A percentile compares a stretch with the other conserved stretches of the same genome.
These are phyloP conservation scores for Zostera marina DNA, from an alignment of 116 monocot species.

Conservation along the genomic window DNA sequence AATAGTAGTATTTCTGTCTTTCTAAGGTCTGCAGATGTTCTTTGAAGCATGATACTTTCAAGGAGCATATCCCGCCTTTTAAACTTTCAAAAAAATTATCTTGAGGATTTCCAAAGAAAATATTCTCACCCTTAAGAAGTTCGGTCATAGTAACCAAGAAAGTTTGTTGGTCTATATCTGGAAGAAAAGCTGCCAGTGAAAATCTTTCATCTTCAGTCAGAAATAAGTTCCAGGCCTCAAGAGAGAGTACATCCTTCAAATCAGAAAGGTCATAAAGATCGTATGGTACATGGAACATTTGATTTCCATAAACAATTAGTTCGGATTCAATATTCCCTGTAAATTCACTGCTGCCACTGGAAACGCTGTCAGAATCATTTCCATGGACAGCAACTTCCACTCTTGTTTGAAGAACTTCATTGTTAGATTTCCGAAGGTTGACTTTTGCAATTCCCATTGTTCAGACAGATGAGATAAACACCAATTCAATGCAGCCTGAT, in stretches of 20 bases:
- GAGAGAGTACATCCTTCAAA: slow-evolving; percentile 52
- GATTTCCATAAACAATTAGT: slow-evolving; percentile 30
- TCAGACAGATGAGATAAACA: not conserved
- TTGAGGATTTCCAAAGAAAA: slow-evolving; percentile 77
- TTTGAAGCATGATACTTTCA: slow-evolving; percentile 28
- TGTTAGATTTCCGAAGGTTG: slow-evolving; percentile 20
- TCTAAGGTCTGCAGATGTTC: slow-evolving; percentile 39
- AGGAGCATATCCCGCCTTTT: slow-evolving; percentile 61
- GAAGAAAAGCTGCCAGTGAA: slow-evolving; percentile 54
- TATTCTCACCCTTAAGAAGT: slow-evolving; percentile 38
- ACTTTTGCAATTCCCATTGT: slow-evolving; percentile 58
- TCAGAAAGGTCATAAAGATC: slow-evolving; percentile 53
- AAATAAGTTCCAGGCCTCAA: slow-evolving; percentile 72
- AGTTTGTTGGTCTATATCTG: slow-evolving; percentile 62
- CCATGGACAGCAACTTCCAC: not conserved
- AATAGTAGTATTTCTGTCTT: slow-evolving; percentile 37
- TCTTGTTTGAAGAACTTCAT: slow-evolving; percentile 6
- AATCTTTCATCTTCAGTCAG: slow-evolving; percentile 86
- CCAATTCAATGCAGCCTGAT: not conserved
- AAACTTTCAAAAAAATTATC: slow-evolving; percentile 37
- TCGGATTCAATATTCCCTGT: slow-evolving; percentile 37
- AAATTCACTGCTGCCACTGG: slow-evolving; percentile 22
- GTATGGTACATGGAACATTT: slow-evolving; percentile 56
- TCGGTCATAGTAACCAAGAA: slow-evolving; percentile 56
- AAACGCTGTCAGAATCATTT: slow-evolving; percentile 18